These are phyloP conservation scores for Trypanosoma brucei DNA, from an alignment of 208 protist species.

Conservation along the genomic window DNA sequence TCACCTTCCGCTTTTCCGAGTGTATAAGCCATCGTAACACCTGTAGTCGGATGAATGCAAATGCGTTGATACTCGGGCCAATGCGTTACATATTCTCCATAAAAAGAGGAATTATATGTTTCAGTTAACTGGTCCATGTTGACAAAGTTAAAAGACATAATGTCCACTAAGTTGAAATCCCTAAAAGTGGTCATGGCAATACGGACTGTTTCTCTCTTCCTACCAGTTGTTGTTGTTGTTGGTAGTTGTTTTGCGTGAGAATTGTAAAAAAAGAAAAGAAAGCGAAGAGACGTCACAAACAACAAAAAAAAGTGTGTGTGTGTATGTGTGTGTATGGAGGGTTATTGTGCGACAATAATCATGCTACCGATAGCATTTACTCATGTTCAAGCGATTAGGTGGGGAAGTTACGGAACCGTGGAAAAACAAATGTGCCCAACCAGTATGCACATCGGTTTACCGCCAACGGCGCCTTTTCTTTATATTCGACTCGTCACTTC, in stretches of 20 bases:
- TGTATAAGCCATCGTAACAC: constrained; percentile 94
- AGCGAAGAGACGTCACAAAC: too few relatives aligned
- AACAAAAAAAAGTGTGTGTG: too few relatives aligned
- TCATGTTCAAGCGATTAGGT: too few relatives aligned
- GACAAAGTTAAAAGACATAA: constrained; percentile 95
- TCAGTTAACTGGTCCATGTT: constrained; percentile 97
- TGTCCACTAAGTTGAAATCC: constrained; percentile 90
- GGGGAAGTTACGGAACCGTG: too few relatives aligned
- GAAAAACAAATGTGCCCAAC: too few relatives aligned
- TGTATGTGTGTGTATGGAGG: too few relatives aligned
- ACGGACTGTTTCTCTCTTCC: background rate
- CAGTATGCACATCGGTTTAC: too few relatives aligned
- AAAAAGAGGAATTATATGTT: constrained; percentile 97
- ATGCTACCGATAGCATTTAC: too few relatives aligned
- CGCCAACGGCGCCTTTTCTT: too few relatives aligned
- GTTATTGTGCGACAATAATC: too few relatives aligned
- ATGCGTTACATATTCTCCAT: constrained; percentile 95
- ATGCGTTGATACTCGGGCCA: constrained; percentile 97
- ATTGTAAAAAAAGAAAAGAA: too few relatives aligned
- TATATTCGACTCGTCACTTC: background rate
- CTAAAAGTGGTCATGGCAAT: constrained; percentile 91
- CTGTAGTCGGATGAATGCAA: constrained; percentile 83
- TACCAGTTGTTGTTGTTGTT: background rate
- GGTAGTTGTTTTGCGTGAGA: too few relatives aligned
- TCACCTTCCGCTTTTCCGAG: constrained; percentile 96